These are phyloP conservation scores for Ceratocystis smalleyi DNA, from an alignment of 2,329 filamentous ascomycete genomes.

Conservation along the genomic window DNA sequence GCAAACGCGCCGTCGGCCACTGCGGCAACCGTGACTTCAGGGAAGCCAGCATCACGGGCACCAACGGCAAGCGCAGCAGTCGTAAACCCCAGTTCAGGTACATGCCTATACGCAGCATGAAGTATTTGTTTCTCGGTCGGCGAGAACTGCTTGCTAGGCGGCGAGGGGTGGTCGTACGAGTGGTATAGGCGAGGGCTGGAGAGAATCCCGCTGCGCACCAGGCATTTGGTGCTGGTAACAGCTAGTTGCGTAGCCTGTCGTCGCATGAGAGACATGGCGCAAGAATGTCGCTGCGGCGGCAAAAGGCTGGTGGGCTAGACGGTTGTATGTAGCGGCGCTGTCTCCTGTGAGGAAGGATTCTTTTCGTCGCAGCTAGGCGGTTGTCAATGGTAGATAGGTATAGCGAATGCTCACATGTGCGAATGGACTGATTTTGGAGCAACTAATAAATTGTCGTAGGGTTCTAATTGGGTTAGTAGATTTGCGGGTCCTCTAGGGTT, in stretches of 20 bases:
- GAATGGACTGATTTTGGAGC: too few species aligned
- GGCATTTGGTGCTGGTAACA: not conserved
- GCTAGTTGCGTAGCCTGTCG: slow-evolving; percentile 3
- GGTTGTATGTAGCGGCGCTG: not conserved
- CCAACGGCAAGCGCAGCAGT: slow-evolving; percentile 56
- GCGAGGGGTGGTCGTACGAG: slow-evolving; percentile 51
- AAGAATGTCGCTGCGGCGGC: too few species aligned
- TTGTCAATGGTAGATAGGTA: too few species aligned
- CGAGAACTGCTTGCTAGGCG: slow-evolving; percentile 45
- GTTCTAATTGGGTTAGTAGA: too few species aligned
- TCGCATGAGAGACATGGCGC: slow-evolving; percentile 1
- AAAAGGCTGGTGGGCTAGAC: too few species aligned
- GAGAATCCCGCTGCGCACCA: not conserved
- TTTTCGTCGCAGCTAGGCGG: too few species aligned
- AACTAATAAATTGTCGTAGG: too few species aligned
- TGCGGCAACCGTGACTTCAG: slow-evolving; percentile 71
- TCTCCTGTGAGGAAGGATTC: too few species aligned
- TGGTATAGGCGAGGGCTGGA: slow-evolving; percentile 41
- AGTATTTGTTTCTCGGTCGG: slow-evolving; percentile 61
- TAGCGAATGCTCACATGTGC: too few species aligned
- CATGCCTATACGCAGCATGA: slow-evolving; percentile 59
- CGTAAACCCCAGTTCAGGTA: slow-evolving; percentile 74
- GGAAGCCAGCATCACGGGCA: slow-evolving; percentile 69
- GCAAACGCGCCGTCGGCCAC: slow-evolving; percentile 68
- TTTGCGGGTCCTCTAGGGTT: too few species aligned